Percentiles rank a stretch among this genome's conserved stretches.
Evolutionary conservation across 352 stramenopile species (phyloP).

Genomic region (Phytophthora ramorum): DNA sequence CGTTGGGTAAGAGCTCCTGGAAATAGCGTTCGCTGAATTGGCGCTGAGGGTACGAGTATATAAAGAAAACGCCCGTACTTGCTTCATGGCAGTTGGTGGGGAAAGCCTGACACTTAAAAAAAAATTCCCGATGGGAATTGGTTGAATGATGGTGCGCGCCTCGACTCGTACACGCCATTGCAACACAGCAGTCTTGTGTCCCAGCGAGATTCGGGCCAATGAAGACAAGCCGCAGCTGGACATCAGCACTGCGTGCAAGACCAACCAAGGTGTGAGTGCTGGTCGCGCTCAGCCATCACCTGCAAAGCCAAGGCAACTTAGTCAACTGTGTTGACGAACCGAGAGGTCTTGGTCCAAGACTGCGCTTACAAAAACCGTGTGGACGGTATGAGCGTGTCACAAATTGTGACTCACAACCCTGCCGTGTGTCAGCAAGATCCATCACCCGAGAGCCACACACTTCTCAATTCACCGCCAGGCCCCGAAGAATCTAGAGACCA

Average conservation of each 20-base stretch:
- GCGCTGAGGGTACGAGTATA: no score
- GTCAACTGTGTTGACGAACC: no score
- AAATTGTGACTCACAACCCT: neutral
- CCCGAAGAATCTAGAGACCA: conserved; percentile 13
- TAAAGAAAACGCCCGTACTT: no score
- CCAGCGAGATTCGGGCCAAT: neutral
- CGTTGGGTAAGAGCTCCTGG: no score
- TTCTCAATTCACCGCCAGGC: conserved; percentile 17
- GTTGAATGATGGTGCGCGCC: no score
- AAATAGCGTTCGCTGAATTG: no score
- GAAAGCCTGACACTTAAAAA: no score
- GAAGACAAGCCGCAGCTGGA: neutral
- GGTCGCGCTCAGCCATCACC: neutral
- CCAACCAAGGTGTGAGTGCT: neutral
- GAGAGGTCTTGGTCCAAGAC: neutral
- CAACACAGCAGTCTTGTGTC: neutral
- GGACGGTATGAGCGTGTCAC: neutral
- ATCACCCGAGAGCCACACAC: conserved; percentile 15
- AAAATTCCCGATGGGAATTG: no score
- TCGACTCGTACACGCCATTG: neutral
- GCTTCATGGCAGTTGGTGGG: no score
- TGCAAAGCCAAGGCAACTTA: neutral
- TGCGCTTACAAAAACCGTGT: neutral
- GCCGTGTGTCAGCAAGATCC: neutral
- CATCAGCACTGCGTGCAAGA: neutral